Percentiles rank a stretch among this genome's conserved stretches.
Conservation (phyloP, 2,329 filamentous ascomycete genomes). For the Pseudocercospora vitis region DNA sequence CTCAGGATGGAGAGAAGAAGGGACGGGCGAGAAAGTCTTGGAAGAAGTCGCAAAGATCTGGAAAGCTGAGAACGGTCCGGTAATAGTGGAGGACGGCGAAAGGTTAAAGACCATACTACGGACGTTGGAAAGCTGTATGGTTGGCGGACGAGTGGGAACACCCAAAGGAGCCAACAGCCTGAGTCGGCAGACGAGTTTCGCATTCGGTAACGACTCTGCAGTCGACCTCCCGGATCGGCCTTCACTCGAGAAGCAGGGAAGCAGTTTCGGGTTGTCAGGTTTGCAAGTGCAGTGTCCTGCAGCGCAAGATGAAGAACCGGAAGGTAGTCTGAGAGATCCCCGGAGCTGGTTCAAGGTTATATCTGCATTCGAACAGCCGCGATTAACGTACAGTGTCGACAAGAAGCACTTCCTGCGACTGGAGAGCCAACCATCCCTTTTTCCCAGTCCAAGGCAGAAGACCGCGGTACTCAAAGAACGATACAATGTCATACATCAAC, state of each 20-base stretch:
- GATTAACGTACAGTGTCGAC: conserved; percentile 69
- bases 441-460: conserved; percentile 78
- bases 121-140: conserved; percentile 83
- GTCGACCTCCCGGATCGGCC: conserved; percentile 35
- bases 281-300: conserved; percentile 48
- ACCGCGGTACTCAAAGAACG: conserved; percentile 83
- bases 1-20: conserved; percentile 93
- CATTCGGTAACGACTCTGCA: conserved; percentile 53
- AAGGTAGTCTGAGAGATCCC: conserved; percentile 61
- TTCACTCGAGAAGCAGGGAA: conserved; percentile 55
- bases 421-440: conserved; percentile 44
- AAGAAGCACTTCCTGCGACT: conserved; percentile 87
- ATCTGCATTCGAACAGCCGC: conserved; percentile 81
- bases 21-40: conserved; percentile 84
- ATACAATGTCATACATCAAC: conserved; percentile 89
- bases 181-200: conserved; percentile 63
- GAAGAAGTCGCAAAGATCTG: conserved; percentile 89
- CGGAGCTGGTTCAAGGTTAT: conserved; percentile 82
- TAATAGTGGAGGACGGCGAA: conserved; percentile 81
- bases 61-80: conserved; percentile 85
- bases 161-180: conserved; percentile 49
- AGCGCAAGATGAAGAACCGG: conserved; percentile 51
- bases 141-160: conserved; percentile 69
- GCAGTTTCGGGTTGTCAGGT: conserved; percentile 61
- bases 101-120: conserved; percentile 77